Base-by-base conservation (phyloP, 2,329 filamentous ascomycete genomes). In the Sporothrix mexicana region DNA sequence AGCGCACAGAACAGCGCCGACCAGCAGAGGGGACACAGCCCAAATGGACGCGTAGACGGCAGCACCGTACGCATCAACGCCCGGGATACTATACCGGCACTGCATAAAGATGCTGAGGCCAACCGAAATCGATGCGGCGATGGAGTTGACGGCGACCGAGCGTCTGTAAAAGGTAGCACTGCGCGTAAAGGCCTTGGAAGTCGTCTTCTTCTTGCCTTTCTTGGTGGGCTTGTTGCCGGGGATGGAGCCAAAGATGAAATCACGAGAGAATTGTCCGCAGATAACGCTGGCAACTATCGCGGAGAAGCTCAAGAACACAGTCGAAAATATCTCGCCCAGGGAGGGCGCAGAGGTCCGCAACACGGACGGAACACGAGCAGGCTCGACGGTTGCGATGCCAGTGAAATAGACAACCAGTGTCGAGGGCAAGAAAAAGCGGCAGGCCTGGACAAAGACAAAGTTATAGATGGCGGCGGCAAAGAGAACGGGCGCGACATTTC, bases 321-420 rank as follows among this genome's bases (percentile, higher is more conserved):
- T 36, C n/a, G 20, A 51, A 8, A 70, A 67, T 9, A 67, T 20
- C 1, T 66, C 59, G n/a, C 20, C 12, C 30, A 68, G 36, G 3
- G 59, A 47, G 4, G 30, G 61, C 15, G 53, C 3, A 7, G 70
- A 30, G 25, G 43, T 13, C 8, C 25, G 2, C 6, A 25, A n/a
- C 17, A 72, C 12, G 2, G 57, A 2, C 1, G 90, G 13, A 15
- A 70, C 49, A 30, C 73, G 72, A 2, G 90, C 92, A 13, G 87
- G 85, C 74, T 88, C 87, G 67, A 98, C 84, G 43, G 90, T 91
- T 7, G 88, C 87, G 70, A 98, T 86, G 72, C 86, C 87, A n/a
- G 87, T 83, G 78, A 97, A 97, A 83, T 95, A 88, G 43, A 89
- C 83, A 69, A 94, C 88, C n/a, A 98, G 85, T 78, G 89, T 89